These are phyloP conservation scores for Rhizopogon vesiculosus DNA, from an alignment of 768 basidiomycete species.

Conservation along the genomic window DNA sequence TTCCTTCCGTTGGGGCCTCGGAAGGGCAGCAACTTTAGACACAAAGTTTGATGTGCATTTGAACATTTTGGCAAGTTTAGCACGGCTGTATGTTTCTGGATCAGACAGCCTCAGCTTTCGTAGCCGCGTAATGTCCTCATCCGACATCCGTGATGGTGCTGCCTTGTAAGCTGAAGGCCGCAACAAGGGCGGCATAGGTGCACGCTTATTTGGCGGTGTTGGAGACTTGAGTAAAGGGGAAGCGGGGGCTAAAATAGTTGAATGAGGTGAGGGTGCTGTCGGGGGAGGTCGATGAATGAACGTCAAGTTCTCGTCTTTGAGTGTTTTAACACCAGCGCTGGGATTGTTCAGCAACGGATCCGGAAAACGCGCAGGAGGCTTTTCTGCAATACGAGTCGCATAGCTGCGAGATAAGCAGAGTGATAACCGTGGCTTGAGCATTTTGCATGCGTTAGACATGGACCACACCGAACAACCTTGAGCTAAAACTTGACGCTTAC, in stretches of 20 bases:
- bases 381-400: constrained; percentile 34
- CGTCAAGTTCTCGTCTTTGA: constrained; percentile 55
- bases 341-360: constrained; percentile 55
- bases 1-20: constrained; percentile 41
- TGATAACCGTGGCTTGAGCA: constrained; percentile 18
- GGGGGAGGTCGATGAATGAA: constrained; percentile 88
- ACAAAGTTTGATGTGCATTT: constrained; percentile 68
- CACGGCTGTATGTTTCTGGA: constrained; percentile 56
- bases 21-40: constrained; percentile 57
- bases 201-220: constrained; percentile 13
- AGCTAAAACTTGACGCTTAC: background rate
- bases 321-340: constrained; percentile 43
- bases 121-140: constrained; percentile 52
- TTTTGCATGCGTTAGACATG: background rate
- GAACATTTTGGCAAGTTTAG: constrained; percentile 72
- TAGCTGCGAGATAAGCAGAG: constrained; percentile 28
- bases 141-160: constrained; percentile 39
- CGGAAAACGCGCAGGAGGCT: constrained; percentile 48
- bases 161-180: constrained; percentile 34
- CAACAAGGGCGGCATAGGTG: constrained; percentile 43
- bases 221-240: constrained; percentile 63
- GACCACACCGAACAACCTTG: no score
- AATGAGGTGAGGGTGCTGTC: constrained; percentile 66
- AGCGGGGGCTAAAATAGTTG: constrained; percentile 60
- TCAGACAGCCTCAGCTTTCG: constrained; percentile 51